phyloP scores from a whole-genome alignment of 2,329 filamentous ascomycete species.

The Pseudogymnoascus sp. region DNA sequence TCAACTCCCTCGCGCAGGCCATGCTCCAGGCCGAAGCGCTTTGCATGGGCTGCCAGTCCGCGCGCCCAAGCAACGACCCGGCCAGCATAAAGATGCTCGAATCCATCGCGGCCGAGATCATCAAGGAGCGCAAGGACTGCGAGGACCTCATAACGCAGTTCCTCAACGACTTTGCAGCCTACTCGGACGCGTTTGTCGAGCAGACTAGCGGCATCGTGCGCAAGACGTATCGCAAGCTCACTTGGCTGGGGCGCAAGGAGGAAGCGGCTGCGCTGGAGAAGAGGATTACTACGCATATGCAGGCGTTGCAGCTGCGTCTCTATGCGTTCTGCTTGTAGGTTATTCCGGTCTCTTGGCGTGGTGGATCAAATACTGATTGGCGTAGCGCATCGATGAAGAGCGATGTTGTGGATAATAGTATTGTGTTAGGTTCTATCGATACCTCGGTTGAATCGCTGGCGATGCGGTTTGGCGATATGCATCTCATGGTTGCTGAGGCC shows the following conservation, averaged over 20 bases:
- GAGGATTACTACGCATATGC: not conserved
- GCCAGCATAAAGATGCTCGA: not conserved
- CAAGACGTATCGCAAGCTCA: not conserved
- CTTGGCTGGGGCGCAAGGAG: not conserved
- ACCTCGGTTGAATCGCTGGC: not conserved
- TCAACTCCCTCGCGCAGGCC: not conserved
- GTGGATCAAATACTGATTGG: not conserved
- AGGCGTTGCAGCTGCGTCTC: not conserved
- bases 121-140: slow-evolving; percentile 1
- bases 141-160: not conserved
- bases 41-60: not conserved
- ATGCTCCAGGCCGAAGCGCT: not conserved
- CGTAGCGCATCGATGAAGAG: not conserved
- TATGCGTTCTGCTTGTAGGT: slow-evolving; percentile 3
- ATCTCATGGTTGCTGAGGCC: not conserved
- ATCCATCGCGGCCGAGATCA: not conserved
- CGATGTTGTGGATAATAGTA: not conserved
- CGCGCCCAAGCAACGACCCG: not conserved
- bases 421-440: not conserved
- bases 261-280: not conserved
- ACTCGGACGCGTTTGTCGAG: not conserved
- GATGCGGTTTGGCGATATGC: slow-evolving; percentile 1
- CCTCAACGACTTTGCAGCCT: not conserved
- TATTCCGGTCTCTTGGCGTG: not conserved
- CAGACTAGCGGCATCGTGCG: not conserved